phyloP scores from a whole-genome alignment of 805 yeast genomes.

The Saccharomycopsis selenospora region DNA sequence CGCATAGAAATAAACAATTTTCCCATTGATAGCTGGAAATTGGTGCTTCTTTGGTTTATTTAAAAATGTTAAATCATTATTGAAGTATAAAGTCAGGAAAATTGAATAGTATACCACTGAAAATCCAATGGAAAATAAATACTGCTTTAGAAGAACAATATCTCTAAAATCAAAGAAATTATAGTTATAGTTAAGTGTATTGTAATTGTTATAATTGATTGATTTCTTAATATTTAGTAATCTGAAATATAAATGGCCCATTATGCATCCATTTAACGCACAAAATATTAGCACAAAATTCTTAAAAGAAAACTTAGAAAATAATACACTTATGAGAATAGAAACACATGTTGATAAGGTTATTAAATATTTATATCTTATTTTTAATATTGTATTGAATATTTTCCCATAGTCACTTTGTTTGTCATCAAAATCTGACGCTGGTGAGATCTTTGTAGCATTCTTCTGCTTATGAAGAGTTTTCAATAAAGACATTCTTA shows the following conservation, averaged over 20 bases:
- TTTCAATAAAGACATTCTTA: no score
- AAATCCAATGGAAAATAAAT: background rate
- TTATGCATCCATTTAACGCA: slow-evolving; percentile 3
- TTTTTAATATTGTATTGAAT: slow-evolving; percentile 8
- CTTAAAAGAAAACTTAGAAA: slow-evolving; percentile 7
- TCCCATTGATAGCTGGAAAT: slow-evolving; percentile 10
- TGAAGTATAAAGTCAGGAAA: slow-evolving; percentile 7
- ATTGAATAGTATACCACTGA: slow-evolving; percentile 6
- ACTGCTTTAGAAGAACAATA: background rate
- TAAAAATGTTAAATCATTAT: background rate
- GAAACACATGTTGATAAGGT: slow-evolving; percentile 4
- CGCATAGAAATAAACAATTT: slow-evolving; percentile 11
- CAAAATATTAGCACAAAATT: slow-evolving; percentile 2
- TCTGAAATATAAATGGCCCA: slow-evolving; percentile 1
- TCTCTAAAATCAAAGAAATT: background rate
- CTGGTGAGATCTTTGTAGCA: background rate
- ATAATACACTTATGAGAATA: slow-evolving; percentile 3
- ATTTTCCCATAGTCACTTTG: slow-evolving; percentile 5
- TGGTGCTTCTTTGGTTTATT: slow-evolving; percentile 15
- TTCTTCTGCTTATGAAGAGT: background rate
- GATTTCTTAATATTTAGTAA: slow-evolving; percentile 4
- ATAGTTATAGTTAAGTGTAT: slow-evolving; percentile 4
- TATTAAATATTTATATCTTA: slow-evolving; percentile 13
- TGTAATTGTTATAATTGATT: slow-evolving; percentile 8
- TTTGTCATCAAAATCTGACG: background rate